Conservation (phyloP, 164 flowering plant genomes). For the Cinnamomum micranthum region DNA sequence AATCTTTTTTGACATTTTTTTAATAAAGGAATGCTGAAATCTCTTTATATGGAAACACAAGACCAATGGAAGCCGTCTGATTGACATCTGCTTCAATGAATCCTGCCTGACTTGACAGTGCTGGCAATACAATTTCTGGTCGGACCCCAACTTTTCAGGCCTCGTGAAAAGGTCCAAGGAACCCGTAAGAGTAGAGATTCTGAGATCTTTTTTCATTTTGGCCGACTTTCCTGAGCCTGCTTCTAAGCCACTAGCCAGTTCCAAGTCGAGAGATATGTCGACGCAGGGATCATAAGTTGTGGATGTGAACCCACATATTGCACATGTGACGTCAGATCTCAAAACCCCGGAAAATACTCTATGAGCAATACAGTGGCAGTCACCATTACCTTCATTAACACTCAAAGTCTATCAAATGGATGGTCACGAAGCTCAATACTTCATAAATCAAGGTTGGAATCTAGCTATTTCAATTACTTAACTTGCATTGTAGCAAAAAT, state of each 20-base stretch:
- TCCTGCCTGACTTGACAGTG: conserved; percentile 48
- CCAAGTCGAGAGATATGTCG: conserved; percentile 60
- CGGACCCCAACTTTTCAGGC: conserved; percentile 66
- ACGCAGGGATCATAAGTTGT: conserved; percentile 63
- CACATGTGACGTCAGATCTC: conserved; percentile 68
- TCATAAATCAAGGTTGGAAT: neutral
- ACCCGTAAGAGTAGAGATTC: conserved; percentile 52
- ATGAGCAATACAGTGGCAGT: conserved; percentile 65
- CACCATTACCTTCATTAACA: conserved; percentile 35
- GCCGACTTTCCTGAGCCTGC: conserved; percentile 19
- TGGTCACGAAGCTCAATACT: neutral
- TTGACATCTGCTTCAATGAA: conserved; percentile 65
- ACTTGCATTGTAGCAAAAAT: neutral
- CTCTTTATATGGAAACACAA: conserved; percentile 62
- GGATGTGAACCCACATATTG: conserved; percentile 62
- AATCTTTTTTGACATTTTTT: conserved; percentile 45
- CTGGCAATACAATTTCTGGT: conserved; percentile 63
- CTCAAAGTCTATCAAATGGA: neutral
- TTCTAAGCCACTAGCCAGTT: conserved; percentile 13
- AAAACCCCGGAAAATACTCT: conserved; percentile 53
- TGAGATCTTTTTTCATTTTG: conserved; percentile 24
- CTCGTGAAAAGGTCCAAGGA: conserved; percentile 69
- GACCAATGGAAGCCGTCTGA: conserved; percentile 51
- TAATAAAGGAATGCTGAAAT: conserved; percentile 49
- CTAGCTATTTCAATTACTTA: neutral